Conservation (phyloP, 768 basidiomycete genomes). For the Phlebiopsis flavidoalba region DNA sequence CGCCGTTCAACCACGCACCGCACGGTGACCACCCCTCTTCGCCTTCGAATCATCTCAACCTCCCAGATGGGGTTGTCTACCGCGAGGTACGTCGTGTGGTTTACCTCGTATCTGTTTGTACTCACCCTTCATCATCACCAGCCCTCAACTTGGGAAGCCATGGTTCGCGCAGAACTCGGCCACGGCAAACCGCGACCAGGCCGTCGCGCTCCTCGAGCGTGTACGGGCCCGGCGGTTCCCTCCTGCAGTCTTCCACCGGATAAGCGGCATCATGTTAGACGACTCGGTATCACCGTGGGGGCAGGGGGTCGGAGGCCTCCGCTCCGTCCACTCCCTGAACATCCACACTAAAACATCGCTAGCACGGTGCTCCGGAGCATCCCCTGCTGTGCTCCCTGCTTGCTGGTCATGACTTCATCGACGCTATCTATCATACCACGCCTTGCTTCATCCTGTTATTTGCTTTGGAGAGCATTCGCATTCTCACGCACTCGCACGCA, state of each 20-base stretch:
- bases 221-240: conserved; percentile 75
- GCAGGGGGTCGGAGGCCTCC: conserved; percentile 2
- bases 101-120: neutral
- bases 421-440: neutral
- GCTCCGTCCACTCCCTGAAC: conserved; percentile 3
- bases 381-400: neutral
- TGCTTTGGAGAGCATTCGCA: neutral
- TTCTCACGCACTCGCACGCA: neutral
- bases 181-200: conserved; percentile 68
- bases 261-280: conserved; percentile 76
- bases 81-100: conserved; percentile 57
- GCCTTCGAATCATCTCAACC: conserved; percentile 21
- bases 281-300: conserved; percentile 50
- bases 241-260: conserved; percentile 72
- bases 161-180: conserved; percentile 89
- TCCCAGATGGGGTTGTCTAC: conserved; percentile 59
- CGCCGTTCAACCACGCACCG: conserved; percentile 80
- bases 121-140: conserved; percentile 21
- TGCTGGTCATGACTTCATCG: neutral
- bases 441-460: neutral
- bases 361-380: conserved; percentile 1
- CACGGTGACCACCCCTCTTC: conserved; percentile 46
- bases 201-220: conserved; percentile 62
- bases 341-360: neutral
- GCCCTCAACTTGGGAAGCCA: conserved; percentile 93